Evolutionary conservation across 495 filamentous ascomycete species (phyloP).

Genomic region (Hypoxylon lienhwacheense): DNA sequence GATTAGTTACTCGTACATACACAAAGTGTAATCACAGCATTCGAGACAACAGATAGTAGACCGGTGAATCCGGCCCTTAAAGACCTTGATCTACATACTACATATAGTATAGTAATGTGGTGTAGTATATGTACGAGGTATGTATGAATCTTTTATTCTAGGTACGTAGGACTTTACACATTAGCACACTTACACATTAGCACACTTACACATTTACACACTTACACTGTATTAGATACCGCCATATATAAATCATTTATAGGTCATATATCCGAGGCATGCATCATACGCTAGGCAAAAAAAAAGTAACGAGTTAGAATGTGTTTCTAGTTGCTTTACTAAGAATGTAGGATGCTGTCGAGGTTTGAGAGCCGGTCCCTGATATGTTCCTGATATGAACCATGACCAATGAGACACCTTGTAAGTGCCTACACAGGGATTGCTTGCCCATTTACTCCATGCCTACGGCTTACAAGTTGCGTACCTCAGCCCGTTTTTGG

Average conservation of each 20-base stretch:
- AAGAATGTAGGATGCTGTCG: constrained; percentile 9
- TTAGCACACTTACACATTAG: too few relatives aligned
- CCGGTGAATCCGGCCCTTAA: not conserved
- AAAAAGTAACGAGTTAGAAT: not conserved
- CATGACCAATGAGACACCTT: constrained; percentile 20
- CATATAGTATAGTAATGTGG: too few relatives aligned
- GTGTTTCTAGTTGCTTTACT: not conserved
- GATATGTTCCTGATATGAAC: constrained; percentile 6
- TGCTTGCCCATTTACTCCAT: constrained; percentile 14
- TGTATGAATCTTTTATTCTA: too few relatives aligned
- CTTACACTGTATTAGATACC: too few relatives aligned
- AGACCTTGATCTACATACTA: too few relatives aligned
- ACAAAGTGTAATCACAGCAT: not conserved
- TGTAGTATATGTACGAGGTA: too few relatives aligned
- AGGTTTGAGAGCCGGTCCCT: not conserved
- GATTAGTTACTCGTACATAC: too few relatives aligned
- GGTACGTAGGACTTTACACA: too few relatives aligned
- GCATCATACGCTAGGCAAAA: not conserved
- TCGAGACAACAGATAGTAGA: not conserved
- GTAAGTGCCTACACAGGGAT: constrained; percentile 12
- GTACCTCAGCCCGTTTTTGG: not conserved
- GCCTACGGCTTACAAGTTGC: not conserved
- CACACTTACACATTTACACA: too few relatives aligned
- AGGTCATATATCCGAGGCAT: too few relatives aligned
- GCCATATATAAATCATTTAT: too few relatives aligned